Evolutionary conservation across 768 basidiomycete genomes (phyloP), one percentile per base, ranked within the genome.

Genomic region (Phylloporus rhodoxanthus): DNA sequence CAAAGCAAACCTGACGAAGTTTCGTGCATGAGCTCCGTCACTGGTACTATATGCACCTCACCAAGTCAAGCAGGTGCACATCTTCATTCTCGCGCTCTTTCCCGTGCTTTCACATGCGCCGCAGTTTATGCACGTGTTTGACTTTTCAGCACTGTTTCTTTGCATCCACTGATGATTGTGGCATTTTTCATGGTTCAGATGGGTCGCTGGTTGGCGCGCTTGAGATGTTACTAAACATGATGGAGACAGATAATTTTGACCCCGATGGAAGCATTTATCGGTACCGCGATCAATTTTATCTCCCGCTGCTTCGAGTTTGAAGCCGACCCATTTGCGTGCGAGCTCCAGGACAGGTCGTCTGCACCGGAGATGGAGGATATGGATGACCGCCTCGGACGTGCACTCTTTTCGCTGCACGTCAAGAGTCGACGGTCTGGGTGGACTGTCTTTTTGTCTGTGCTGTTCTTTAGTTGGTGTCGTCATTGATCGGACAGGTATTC

Each of bases 341-440:
- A 87, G 63, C 74, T 92, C 0, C 76, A 82, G 51, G 76, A 78
- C 26, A 68, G 64, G 52, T 53, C 77, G 33, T 52, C 32, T 0
- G 61, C 43, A 9, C 70, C 76, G 29, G 77, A 78, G 37, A 87
- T 89, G 86, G 75, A 72, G 26, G 85, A 91, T 66, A 88, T 95
- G 85, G 91, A 90, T 10, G 85, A 86, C 17, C 75, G 87, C 29
- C 82, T 97, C 30, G 86, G 84, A 19, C 77, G 82, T 13, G 91
- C 94, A 19, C 74, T 98, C 51, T 79, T 91, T 56, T 76, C 83
- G 42, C 77, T 98, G 20, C 94, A 97, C 62, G 85, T 91, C 50
- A 87, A 95, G 74, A 97, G 60, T 87, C 87, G 43, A 92, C 90
- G 1, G 88, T 96, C 41, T 91, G 91, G 84, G 91, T 92, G 13